Evolutionary conservation across 495 filamentous ascomycete species (phyloP).

Genomic region (Penicillium paxilli): DNA sequence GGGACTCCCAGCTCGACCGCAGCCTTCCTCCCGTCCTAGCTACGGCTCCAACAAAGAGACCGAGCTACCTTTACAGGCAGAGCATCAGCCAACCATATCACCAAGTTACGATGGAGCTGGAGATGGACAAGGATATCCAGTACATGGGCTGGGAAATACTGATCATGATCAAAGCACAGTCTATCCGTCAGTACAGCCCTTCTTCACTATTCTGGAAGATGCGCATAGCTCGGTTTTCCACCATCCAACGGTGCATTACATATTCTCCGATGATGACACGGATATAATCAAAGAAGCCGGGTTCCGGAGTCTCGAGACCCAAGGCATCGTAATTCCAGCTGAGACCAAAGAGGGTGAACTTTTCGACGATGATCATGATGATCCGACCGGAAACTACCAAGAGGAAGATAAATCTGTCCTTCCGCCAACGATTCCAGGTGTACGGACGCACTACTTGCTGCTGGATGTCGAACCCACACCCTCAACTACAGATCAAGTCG

Average conservation of each 20-base stretch:
- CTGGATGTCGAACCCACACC: constrained; percentile 39
- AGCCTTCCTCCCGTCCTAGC: constrained; percentile 21
- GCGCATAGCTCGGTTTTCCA: constrained; percentile 53
- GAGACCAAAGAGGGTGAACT: constrained; percentile 14
- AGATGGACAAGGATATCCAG: constrained; percentile 2
- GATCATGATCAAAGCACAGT: background rate
- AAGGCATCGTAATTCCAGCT: constrained; percentile 18
- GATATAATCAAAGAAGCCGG: constrained; percentile 62
- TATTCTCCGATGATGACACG: constrained; percentile 76
- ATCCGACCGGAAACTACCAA: constrained; percentile 11
- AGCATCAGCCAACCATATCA: background rate
- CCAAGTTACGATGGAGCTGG: constrained; percentile 9
- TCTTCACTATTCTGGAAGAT: constrained; percentile 57
- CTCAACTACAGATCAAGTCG: background rate
- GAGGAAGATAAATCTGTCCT: constrained; percentile 29
- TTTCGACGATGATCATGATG: constrained; percentile 12
- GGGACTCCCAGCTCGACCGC: background rate
- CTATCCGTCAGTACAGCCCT: constrained; percentile 38
- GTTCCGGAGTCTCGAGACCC: constrained; percentile 39
- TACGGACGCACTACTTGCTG: constrained; percentile 44
- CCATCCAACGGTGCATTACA: constrained; percentile 83
- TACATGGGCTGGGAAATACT: background rate
- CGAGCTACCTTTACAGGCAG: background rate
- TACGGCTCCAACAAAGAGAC: constrained; percentile 19
- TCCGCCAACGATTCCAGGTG: constrained; percentile 39